Evolutionary conservation across 768 basidiomycete species (phyloP).

Genomic region (Lentinula boryana): DNA sequence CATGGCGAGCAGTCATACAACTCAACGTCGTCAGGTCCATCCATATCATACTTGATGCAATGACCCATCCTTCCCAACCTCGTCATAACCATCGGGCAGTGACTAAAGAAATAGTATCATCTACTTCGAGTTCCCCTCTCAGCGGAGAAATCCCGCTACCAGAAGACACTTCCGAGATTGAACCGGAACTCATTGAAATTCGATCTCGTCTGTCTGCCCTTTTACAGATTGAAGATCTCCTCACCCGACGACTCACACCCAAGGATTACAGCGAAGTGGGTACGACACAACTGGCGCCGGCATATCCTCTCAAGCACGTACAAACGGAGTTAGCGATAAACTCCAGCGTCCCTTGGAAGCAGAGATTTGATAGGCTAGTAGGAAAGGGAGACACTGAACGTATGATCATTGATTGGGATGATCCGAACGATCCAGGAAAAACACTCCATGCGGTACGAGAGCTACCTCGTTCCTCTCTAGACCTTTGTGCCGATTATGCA

Average conservation of each 20-base stretch:
- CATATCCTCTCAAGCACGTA: constrained; percentile 17
- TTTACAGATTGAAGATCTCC: constrained; percentile 51
- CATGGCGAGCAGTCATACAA: constrained; percentile 65
- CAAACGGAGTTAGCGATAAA: constrained; percentile 49
- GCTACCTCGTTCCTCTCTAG: background rate
- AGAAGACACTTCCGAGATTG: constrained; percentile 28
- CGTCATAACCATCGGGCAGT: background rate
- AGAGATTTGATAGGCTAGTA: constrained; percentile 32
- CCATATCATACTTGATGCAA: constrained; percentile 54
- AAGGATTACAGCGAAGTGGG: constrained; percentile 28
- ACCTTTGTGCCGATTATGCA: background rate
- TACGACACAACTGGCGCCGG: constrained; percentile 17
- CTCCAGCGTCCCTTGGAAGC: constrained; percentile 46
- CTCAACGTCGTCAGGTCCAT: constrained; percentile 68
- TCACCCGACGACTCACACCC: constrained; percentile 54
- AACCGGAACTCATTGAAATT: constrained; percentile 43
- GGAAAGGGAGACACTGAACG: constrained; percentile 22
- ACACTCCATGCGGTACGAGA: constrained; percentile 37
- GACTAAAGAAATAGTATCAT: constrained; percentile 8
- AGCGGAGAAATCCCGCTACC: constrained; percentile 9
- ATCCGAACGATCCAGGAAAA: constrained; percentile 50
- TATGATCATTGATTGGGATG: constrained; percentile 33
- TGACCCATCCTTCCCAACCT: constrained; percentile 27
- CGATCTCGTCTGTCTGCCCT: constrained; percentile 58
- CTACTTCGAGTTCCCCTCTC: constrained; percentile 12